Evolutionary conservation across 495 filamentous ascomycete species (phyloP), one percentile per base, ranked within the genome.

Genomic region (Friedmanniomyces endolithicus): DNA sequence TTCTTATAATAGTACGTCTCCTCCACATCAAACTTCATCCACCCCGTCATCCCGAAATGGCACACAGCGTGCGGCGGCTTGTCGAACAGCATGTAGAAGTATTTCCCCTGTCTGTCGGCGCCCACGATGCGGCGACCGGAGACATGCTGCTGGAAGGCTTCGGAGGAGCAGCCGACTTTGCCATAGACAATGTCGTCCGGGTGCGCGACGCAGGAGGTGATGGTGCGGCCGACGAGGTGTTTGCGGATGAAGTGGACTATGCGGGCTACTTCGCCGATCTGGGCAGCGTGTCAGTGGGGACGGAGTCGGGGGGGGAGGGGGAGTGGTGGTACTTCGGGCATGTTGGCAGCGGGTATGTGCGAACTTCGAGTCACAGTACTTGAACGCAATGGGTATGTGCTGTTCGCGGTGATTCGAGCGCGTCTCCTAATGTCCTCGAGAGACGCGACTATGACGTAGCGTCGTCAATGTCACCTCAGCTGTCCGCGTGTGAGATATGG

Each of bases 1-100:
- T 57, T 79, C 73, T 85, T 81, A 72, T 95, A 89, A 66, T 92
- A 90, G 16, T 80, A 80, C 16, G 80, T 84, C 43, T 82, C 80
- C 48, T 83, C 82, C 60, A 82, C 80, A 49, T 79, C 80, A 62
- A 96, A 87, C 64, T 92, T 81, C 40, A 95, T 74, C 90, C 92
- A 97, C 11, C 90, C 88, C 17, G 78, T 78, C 84, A 89, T 96
- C 47, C 89, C 90, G 56, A 94, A 84, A 68, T 98, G 90, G 81
- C 95, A 86, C 24, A 97, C 78, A 0, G 83, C 77, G 65, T 98
- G 92, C 0, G 92, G 92, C 20, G 88, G 77, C 7, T 77, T 79
- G 23, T 76, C 74, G 78, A 86, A 84, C 43, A 75, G 70, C 35
- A 85, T 75, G 74, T 92, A 98, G 66, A 97, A 95, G 64, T 96